Base-by-base conservation (phyloP, 768 basidiomycete species). In the Polyporus arcularius region DNA sequence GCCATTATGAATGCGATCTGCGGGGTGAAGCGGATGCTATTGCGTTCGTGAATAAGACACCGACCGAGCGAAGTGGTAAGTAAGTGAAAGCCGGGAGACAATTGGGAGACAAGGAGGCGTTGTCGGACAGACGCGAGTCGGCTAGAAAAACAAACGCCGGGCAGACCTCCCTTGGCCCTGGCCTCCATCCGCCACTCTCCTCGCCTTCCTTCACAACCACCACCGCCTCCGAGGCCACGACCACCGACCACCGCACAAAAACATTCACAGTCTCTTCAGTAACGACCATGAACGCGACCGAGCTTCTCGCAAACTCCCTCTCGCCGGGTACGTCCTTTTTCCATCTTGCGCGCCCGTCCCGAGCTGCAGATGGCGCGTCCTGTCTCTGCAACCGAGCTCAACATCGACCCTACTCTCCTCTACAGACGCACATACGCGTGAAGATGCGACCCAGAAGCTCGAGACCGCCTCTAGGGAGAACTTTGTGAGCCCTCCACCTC, bases 281-380 rank as follows among this genome's bases (percentile, higher is more conserved):
- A 53, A 72, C 74, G 74, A 83, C 78, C 71, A 96, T 96, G 94
- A 93, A 93, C 81, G 92, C 93, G 66, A 88, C 85, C 58, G 87
- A 92, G 75, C 87, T 98, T 62, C 87, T 98, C 71, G 86, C 90
- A 67, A 94, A 96, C 79, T 89, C 96, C 70, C 88, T 98, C 68
- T 96, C 94, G 61, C 81, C 92, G 48, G 92, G 94, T 94, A 71
- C 69, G 86, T 76, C 75, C 67, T 72, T 65, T 61, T 62, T 61
- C 21, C 57, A 39, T 59, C 61, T 68, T 61, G 74, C 73, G 77
- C 70, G 75, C 63, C 57, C 38, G 53, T 46, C 40, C 62, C 57
- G 35, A 53, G n/a, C 53, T 48, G 40, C 56, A 60, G 46, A 55
- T 58, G 54, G 51, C 58, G 50, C 61, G 57, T 65, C 47, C 45